phyloP scores from a whole-genome alignment of 768 basidiomycete species.

The Cubamyces lactineus region DNA sequence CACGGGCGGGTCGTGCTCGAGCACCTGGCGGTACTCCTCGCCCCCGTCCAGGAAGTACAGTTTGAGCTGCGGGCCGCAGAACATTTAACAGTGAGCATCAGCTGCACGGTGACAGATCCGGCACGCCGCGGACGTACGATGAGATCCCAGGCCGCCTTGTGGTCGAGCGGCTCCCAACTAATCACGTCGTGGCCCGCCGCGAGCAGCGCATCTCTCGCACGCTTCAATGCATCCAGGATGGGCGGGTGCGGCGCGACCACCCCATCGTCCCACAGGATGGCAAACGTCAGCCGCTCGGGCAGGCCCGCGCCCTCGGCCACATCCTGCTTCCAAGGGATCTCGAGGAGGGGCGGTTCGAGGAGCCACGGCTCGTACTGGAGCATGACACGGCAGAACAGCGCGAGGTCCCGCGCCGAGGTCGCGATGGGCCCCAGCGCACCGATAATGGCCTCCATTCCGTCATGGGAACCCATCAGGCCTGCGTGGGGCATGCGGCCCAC shows the following conservation, averaged over 20 bases:
- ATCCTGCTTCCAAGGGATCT: slow-evolving; percentile 52
- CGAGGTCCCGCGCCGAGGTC: slow-evolving; percentile 51
- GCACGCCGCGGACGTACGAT: slow-evolving; percentile 41
- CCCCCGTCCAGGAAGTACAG: slow-evolving; percentile 57
- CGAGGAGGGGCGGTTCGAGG: slow-evolving; percentile 47
- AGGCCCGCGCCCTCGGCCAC: slow-evolving; percentile 42
- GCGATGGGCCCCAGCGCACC: slow-evolving; percentile 54
- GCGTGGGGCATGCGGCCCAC: slow-evolving; percentile 56
- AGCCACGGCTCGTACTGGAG: slow-evolving; percentile 51
- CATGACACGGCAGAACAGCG: slow-evolving; percentile 52
- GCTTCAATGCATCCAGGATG: slow-evolving; percentile 44
- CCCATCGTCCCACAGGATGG: slow-evolving; percentile 54
- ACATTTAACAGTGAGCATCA: slow-evolving; percentile 19
- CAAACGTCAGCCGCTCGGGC: slow-evolving; percentile 47
- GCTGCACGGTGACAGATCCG: slow-evolving; percentile 17
- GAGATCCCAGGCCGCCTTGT: slow-evolving; percentile 49
- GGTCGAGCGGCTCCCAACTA: slow-evolving; percentile 48
- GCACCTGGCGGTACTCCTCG: slow-evolving; percentile 45
- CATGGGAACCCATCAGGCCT: slow-evolving; percentile 51
- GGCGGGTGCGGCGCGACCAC: slow-evolving; percentile 55
- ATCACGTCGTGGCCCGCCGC: slow-evolving; percentile 57
- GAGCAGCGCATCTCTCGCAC: slow-evolving; percentile 42
- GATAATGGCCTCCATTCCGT: slow-evolving; percentile 56
- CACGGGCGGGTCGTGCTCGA: slow-evolving; percentile 43
- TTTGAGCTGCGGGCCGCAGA: slow-evolving; percentile 28